Base-by-base conservation (phyloP, 192 early-diverging fungal species). In the Coemansia sp. region DNA sequence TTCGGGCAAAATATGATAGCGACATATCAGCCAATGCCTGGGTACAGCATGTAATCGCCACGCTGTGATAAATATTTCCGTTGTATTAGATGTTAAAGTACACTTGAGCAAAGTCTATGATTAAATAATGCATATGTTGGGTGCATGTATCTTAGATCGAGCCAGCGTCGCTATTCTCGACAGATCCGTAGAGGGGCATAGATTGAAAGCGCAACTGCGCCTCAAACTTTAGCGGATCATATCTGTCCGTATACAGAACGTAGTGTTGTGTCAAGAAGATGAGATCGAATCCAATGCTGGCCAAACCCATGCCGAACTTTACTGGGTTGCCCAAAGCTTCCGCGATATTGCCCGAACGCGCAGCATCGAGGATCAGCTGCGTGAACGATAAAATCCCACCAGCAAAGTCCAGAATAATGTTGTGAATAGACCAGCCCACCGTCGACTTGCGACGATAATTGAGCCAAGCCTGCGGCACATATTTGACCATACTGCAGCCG, bases 371-470 rank as follows among this genome's bases (percentile, higher is more conserved):
- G 0, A 96, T 39, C 39, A 92, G 68, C 71, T 98, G 96, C 1
- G 83, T 47, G 59, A 95, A 80, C 22, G 92, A 94, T 32, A 95
- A 67, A 0, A 75, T 40, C 0, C 96, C 96, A 35, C 96, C 96
- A 18, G 88, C 88, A 29, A 93, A 90, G 70, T 98, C 96, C 49
- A 96, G 79, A 6, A 96, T 45, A 60, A 96, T 95, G 60, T 93
- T 95, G 50, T 89, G 86, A 50, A 96, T 94, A 53, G 89, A 91
- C 94, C 94, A 98, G 1, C 96, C 96, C 0, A 84, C 87, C 1
- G 96, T 98, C 1, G 92, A 94, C 68, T 90, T 78, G 18, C 88
- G 84, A 20, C 55, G 32, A 64, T 76, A 89, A 67, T 98, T 98
- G 56, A 94, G 60, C 68, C 84, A 89, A 7, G 69, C 69, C 65